Evolutionary conservation across 768 basidiomycete genomes (phyloP).

Genomic region (Auriscalpium microsporum): DNA sequence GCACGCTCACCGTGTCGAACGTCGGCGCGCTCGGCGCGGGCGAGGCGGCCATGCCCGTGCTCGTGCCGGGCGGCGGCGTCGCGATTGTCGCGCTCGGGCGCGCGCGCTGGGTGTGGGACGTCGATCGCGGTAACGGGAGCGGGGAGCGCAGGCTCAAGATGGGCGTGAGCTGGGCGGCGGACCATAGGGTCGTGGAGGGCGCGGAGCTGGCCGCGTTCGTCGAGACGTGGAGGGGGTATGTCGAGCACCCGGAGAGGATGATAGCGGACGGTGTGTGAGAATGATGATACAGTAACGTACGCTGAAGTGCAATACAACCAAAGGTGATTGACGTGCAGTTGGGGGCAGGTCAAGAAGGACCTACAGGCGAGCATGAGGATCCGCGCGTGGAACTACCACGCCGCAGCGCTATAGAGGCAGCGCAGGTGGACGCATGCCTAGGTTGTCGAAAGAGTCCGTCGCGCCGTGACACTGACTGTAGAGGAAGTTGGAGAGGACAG

Average conservation of each 20-base stretch:
- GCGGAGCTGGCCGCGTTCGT: slow-evolving; percentile 86
- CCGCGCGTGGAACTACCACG: too few relatives aligned
- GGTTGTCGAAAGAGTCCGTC: too few relatives aligned
- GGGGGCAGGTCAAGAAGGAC: too few relatives aligned
- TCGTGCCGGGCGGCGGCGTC: slow-evolving; percentile 76
- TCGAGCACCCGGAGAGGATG: slow-evolving; percentile 65
- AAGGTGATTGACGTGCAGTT: too few relatives aligned
- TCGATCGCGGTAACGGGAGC: slow-evolving; percentile 37
- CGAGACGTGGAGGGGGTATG: slow-evolving; percentile 74
- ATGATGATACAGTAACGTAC: too few relatives aligned
- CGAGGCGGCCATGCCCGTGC: slow-evolving; percentile 61
- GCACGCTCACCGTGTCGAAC: slow-evolving; percentile 76
- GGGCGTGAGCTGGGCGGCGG: slow-evolving; percentile 75
- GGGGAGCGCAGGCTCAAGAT: slow-evolving; percentile 51
- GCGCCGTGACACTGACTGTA: too few relatives aligned
- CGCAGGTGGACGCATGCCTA: too few relatives aligned
- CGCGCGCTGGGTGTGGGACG: slow-evolving; percentile 73
- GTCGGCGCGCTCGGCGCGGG: slow-evolving; percentile 74
- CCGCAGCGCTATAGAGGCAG: too few relatives aligned
- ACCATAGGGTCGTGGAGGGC: slow-evolving; percentile 83
- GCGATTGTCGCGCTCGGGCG: slow-evolving; percentile 79
- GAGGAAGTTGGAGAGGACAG: too few relatives aligned
- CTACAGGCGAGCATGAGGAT: too few relatives aligned
- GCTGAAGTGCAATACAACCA: too few relatives aligned
- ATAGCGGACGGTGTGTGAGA: slow-evolving; percentile 41